A percentile compares a stretch with the other conserved stretches of the same genome.
Conservation (phyloP, 208 protist genomes). For the Leishmania arabica region DNA sequence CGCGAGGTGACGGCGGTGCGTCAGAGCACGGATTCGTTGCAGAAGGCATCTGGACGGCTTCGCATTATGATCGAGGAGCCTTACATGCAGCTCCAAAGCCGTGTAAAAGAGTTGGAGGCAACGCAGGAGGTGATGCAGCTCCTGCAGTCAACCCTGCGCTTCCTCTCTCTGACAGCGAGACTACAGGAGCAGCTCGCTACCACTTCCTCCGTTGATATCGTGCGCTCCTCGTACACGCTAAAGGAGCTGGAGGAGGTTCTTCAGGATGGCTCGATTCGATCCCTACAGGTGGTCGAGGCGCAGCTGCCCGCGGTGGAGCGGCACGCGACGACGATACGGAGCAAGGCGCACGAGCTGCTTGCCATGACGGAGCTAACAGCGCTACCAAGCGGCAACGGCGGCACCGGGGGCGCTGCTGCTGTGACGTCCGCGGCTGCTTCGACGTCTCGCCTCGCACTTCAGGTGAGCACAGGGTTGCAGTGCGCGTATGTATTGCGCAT, state of each 20-base stretch:
- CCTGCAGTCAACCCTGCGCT: conserved; percentile 56
- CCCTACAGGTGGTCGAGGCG: conserved; percentile 64
- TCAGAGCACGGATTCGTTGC: conserved; percentile 53
- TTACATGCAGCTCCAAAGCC: conserved; percentile 48
- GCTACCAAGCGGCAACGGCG: background rate
- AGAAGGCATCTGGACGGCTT: conserved; percentile 54
- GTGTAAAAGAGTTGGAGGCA: conserved; percentile 65
- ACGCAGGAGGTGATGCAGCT: conserved; percentile 49
- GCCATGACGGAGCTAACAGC: conserved; percentile 35
- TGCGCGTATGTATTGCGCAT: conserved; percentile 62
- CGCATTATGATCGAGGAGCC: conserved; percentile 74
- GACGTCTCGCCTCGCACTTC: conserved; percentile 20
- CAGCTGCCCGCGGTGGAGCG: conserved; percentile 54
- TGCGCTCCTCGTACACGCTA: conserved; percentile 63
- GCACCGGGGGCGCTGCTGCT: background rate
- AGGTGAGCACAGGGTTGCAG: conserved; percentile 61
- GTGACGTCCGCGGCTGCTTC: conserved; percentile 1
- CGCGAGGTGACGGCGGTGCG: conserved; percentile 50
- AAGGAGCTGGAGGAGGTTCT: conserved; percentile 72
- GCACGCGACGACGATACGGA: conserved; percentile 46
- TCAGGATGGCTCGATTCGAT: conserved; percentile 32
- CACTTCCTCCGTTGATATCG: conserved; percentile 37
- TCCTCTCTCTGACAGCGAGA: conserved; percentile 49
- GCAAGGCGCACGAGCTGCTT: conserved; percentile 59
- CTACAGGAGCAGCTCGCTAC: conserved; percentile 50